Evolutionary conservation across 768 basidiomycete species (phyloP).

Genomic region (Tylopilus cervinicoccineus): DNA sequence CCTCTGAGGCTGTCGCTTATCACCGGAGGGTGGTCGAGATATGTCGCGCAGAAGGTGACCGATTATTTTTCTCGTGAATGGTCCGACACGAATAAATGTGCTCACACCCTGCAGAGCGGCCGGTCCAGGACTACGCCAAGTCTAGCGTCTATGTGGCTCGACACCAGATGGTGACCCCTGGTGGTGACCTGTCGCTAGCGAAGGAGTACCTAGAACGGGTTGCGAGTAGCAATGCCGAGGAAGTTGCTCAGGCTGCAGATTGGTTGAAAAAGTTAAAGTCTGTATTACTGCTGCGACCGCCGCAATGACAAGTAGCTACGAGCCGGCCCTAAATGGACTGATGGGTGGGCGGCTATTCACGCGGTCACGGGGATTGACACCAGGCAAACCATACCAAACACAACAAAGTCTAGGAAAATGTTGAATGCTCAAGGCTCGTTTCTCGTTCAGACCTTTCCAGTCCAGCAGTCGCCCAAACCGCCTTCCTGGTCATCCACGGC

Average conservation of each 20-base stretch:
- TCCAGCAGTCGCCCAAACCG: constrained; percentile 7
- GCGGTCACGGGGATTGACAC: constrained; percentile 36
- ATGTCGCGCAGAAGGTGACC: constrained; percentile 44
- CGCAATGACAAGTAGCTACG: not conserved
- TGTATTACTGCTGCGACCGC: constrained; percentile 24
- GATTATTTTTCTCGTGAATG: constrained; percentile 8
- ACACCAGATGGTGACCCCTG: constrained; percentile 60
- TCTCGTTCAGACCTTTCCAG: constrained; percentile 27
- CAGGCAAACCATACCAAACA: constrained; percentile 38
- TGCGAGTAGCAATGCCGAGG: constrained; percentile 76
- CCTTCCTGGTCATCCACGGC: constrained; percentile 2
- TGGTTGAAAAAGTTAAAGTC: constrained; percentile 57
- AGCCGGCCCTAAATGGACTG: constrained; percentile 32
- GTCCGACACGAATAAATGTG: not conserved
- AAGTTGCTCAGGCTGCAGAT: constrained; percentile 70
- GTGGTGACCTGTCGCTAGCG: constrained; percentile 68
- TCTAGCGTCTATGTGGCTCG: constrained; percentile 85
- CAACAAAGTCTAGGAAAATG: constrained; percentile 34
- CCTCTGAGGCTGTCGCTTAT: constrained; percentile 66
- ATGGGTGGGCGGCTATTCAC: constrained; percentile 22
- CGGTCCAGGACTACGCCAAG: constrained; percentile 74
- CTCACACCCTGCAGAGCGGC: constrained; percentile 43
- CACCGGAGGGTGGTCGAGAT: constrained; percentile 79
- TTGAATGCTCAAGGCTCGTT: constrained; percentile 26
- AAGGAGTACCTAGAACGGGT: constrained; percentile 70